These are phyloP conservation scores for Lecanicillium sp. DNA, from an alignment of 2,329 filamentous ascomycete species.

Conservation along the genomic window DNA sequence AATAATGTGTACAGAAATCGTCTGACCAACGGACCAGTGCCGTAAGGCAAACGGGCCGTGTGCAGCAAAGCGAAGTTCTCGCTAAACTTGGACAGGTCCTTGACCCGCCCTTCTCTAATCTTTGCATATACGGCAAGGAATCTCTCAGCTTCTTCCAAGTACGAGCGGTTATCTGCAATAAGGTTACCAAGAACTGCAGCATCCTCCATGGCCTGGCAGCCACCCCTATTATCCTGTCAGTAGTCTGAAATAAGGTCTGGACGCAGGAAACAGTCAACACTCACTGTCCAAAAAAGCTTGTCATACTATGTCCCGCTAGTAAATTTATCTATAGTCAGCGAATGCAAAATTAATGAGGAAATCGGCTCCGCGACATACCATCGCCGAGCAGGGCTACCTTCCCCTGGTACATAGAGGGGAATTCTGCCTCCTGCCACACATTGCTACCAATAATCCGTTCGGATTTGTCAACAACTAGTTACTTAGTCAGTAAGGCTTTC, in stretches of 20 bases:
- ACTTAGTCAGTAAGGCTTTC: not conserved
- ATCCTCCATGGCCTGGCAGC: slow-evolving; percentile 12
- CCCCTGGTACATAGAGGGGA: slow-evolving; percentile 12
- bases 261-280: not conserved
- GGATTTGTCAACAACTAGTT: slow-evolving; percentile 12
- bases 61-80: slow-evolving; percentile 12
- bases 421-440: slow-evolving; percentile 14
- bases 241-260: not conserved
- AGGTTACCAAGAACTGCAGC: slow-evolving; percentile 12
- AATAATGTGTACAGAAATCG: slow-evolving; percentile 12
- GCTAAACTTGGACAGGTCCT: slow-evolving; percentile 12
- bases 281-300: slow-evolving; percentile 12
- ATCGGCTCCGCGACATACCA: slow-evolving; percentile 11
- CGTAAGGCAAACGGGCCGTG: slow-evolving; percentile 11
- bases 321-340: not conserved
- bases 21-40: slow-evolving; percentile 9
- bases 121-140: too few species aligned
- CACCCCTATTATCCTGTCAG: slow-evolving; percentile 5
- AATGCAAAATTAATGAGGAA: not conserved
- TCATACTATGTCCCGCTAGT: slow-evolving; percentile 15
- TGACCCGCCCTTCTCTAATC: slow-evolving; percentile 9
- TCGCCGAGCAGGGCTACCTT: slow-evolving; percentile 13
- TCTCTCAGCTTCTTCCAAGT: not conserved
- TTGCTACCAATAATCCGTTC: slow-evolving; percentile 13
- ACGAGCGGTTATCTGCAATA: not conserved